phyloP scores from a whole-genome alignment of 2,329 filamentous ascomycete species.

The Drechmeria coniospora region DNA sequence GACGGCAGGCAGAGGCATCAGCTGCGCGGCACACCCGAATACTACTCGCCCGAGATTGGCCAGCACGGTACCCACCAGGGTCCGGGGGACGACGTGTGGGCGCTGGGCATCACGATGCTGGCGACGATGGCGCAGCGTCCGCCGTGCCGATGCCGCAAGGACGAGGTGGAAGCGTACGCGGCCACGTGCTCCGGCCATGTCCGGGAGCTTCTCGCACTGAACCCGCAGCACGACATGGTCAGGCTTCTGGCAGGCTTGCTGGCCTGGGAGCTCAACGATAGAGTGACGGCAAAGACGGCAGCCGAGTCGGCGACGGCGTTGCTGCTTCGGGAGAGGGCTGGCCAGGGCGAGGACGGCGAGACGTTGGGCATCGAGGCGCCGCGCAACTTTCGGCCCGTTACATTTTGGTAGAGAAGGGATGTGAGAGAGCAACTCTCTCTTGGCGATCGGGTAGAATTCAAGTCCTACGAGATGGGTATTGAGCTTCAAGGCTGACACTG shows the following conservation, averaged over 20 bases:
- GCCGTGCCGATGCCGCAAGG: conserved; percentile 3
- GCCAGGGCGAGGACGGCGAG: background rate
- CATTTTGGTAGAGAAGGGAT: too few relatives aligned
- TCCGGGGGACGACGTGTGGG: conserved; percentile 18
- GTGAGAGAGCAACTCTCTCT: too few relatives aligned
- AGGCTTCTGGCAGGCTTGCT: conserved; percentile 10
- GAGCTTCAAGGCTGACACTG: too few relatives aligned
- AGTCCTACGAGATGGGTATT: too few relatives aligned
- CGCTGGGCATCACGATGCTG: conserved; percentile 15
- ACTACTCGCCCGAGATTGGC: conserved; percentile 16
- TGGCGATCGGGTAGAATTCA: too few relatives aligned
- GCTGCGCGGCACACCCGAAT: conserved; percentile 12
- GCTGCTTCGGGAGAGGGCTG: conserved; percentile 1
- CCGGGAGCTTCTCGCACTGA: conserved; percentile 8
- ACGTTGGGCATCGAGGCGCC: conserved; percentile 9
- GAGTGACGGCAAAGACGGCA: conserved; percentile 10
- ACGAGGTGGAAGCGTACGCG: conserved; percentile 10
- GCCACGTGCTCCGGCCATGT: conserved; percentile 10
- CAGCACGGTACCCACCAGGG: conserved; percentile 7
- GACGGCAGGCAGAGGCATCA: background rate
- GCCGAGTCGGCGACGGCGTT: conserved; percentile 4
- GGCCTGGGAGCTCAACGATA: conserved; percentile 5
- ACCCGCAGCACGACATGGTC: conserved; percentile 11
- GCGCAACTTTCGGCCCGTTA: conserved; percentile 10
- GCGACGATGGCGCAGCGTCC: conserved; percentile 16